Conservation (phyloP, 768 basidiomycete species). For the Saitozyma sp. region DNA sequence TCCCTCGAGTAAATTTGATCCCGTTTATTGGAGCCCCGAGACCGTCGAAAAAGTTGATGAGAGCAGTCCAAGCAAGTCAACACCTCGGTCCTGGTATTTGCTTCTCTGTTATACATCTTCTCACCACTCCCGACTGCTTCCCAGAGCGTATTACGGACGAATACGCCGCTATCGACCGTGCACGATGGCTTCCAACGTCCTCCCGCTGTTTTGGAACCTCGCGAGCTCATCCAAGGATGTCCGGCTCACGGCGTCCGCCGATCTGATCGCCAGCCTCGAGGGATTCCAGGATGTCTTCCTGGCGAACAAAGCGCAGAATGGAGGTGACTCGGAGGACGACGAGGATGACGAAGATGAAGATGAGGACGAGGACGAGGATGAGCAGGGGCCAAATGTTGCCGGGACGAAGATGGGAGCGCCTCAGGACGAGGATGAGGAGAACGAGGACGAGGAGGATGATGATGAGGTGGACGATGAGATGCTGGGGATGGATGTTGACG, state of each 20-base stretch:
- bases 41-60: too few relatives aligned
- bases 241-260: constrained; percentile 79
- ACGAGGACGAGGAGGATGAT: constrained; percentile 42
- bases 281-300: constrained; percentile 71
- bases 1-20: too few relatives aligned
- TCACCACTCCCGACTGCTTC: too few relatives aligned
- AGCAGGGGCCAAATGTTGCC: constrained; percentile 47
- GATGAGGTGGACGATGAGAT: constrained; percentile 39
- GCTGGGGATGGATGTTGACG: constrained; percentile 45
- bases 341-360: constrained; percentile 5
- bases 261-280: constrained; percentile 76
- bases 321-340: not conserved
- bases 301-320: constrained; percentile 10
- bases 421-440: constrained; percentile 53
- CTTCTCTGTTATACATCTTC: too few relatives aligned
- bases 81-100: too few relatives aligned
- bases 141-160: too few relatives aligned
- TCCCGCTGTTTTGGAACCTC: constrained; percentile 91
- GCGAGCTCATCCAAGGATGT: constrained; percentile 78
- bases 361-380: constrained; percentile 50
- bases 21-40: too few relatives aligned
- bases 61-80: too few relatives aligned
- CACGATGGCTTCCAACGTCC: constrained; percentile 72
- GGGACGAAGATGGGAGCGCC: too few relatives aligned
- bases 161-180: not conserved